Conservation (phyloP, 257 asterid genomes). For the Cordia subcordata region DNA sequence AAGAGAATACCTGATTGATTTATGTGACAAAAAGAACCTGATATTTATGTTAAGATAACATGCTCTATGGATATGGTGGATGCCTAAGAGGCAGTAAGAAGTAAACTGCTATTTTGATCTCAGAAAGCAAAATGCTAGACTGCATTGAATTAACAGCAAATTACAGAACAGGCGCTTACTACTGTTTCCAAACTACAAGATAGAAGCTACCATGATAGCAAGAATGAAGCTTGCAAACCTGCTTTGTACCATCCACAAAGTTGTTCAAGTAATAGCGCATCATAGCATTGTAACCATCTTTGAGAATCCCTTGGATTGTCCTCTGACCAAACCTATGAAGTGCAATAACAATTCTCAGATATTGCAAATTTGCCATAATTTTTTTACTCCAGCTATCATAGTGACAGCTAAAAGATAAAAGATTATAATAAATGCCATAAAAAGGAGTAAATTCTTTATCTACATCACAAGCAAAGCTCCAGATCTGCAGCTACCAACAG, state of each 20-base stretch:
- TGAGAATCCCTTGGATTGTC: constrained; percentile 64
- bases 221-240: constrained; percentile 47
- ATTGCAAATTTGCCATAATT: constrained; percentile 1
- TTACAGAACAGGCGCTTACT: background rate
- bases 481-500: no score
- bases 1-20: no score
- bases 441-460: background rate
- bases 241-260: constrained; percentile 87
- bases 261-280: constrained; percentile 89
- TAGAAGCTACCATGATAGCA: constrained; percentile 1
- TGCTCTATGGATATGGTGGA: no score
- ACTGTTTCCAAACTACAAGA: background rate
- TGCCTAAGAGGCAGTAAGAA: background rate
- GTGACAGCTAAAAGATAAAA: background rate
- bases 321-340: constrained; percentile 65
- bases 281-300: constrained; percentile 68
- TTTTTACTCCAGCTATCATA: background rate
- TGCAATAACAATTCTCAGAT: constrained; percentile 11
- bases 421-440: constrained; percentile 1
- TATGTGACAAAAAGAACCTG: no score
- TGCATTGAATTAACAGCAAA: background rate
- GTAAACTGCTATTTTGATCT: background rate
- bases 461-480: no score
- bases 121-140: background rate
- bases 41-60: background rate